Percentiles rank a stretch among this genome's conserved stretches.
These are phyloP conservation scores for Colletotrichum cereale DNA, from an alignment of 2,329 filamentous ascomycete genomes.

Conservation along the genomic window DNA sequence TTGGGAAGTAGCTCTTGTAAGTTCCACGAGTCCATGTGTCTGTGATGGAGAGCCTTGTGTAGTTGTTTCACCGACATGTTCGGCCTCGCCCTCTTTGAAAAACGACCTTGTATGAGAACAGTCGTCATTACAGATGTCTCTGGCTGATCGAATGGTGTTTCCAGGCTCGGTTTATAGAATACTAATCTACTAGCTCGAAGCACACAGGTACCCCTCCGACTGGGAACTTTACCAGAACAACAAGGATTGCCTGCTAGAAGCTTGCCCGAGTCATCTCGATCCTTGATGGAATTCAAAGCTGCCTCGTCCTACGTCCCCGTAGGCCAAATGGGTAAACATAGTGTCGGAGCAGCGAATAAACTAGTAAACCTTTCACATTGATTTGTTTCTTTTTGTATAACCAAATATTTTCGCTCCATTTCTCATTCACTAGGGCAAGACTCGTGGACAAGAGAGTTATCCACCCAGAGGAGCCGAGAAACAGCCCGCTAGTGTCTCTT, in stretches of 20 bases:
- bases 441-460: not conserved
- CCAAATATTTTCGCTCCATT: not conserved
- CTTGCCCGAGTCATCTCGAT: not conserved
- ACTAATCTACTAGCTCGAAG: no score
- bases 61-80: no score
- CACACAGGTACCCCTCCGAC: no score
- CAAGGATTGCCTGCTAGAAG: not conserved
- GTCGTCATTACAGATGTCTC: no score
- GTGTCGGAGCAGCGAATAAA: not conserved
- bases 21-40: slow-evolving; percentile 11
- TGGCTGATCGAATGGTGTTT: no score
- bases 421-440: not conserved
- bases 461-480: not conserved
- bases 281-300: not conserved
- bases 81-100: no score
- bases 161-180: no score
- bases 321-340: not conserved
- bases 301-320: not conserved
- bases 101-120: no score
- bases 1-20: slow-evolving; percentile 48
- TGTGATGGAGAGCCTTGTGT: no score
- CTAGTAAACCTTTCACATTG: not conserved
- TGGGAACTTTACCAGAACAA: no score
- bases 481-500: not conserved
- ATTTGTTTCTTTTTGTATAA: not conserved